These are phyloP conservation scores for Citrullus colocynthis DNA, from an alignment of 306 rosid genomes.

Conservation along the genomic window DNA sequence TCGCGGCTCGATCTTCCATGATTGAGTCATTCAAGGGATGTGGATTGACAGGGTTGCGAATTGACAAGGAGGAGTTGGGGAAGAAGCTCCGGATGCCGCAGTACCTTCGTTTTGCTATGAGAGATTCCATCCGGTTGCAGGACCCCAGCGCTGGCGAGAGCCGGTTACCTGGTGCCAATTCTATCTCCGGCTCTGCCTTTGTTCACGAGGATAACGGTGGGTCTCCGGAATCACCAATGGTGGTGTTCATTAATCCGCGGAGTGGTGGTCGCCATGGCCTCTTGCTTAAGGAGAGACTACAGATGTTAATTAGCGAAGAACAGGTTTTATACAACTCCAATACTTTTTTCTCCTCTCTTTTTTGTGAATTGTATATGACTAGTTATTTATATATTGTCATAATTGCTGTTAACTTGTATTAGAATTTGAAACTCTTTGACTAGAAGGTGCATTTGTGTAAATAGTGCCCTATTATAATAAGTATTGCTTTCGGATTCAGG, in stretches of 20 bases:
- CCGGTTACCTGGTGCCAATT: slow-evolving; percentile 15
- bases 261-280: slow-evolving; percentile 94
- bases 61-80: slow-evolving; percentile 71
- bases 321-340: slow-evolving; percentile 29
- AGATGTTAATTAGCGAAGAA: slow-evolving; percentile 66
- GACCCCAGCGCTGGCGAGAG: slow-evolving; percentile 59
- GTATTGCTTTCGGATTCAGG: background rate
- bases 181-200: background rate
- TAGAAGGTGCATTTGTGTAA: background rate
- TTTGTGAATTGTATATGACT: background rate
- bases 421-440: too few species aligned
- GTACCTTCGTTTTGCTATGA: slow-evolving; percentile 74
- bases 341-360: background rate
- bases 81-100: slow-evolving; percentile 61
- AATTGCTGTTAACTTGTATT: background rate
- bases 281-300: slow-evolving; percentile 66
- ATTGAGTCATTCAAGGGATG: slow-evolving; percentile 55
- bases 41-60: slow-evolving; percentile 50
- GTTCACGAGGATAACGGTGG: slow-evolving; percentile 7
- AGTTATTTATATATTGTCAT: background rate
- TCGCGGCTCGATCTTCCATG: slow-evolving; percentile 39
- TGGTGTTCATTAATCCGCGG: slow-evolving; percentile 60
- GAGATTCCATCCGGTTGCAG: slow-evolving; percentile 58
- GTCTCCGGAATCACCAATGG: slow-evolving; percentile 54
- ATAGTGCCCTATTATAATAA: background rate